Conservation (phyloP, 768 basidiomycete genomes). For the Xerocomellus amylosporus region DNA sequence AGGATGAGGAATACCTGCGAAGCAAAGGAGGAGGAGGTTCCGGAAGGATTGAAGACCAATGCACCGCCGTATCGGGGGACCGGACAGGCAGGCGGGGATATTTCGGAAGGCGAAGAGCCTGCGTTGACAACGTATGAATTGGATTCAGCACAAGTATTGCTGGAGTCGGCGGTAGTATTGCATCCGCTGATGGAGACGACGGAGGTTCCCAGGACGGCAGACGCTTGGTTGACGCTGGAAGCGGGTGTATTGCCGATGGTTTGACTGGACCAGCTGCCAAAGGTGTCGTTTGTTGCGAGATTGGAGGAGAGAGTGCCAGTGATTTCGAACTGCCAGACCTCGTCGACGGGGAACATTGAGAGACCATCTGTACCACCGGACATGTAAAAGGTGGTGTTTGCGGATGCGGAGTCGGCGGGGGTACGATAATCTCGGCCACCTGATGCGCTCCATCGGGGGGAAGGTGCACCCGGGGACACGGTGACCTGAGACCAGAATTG, state of each 20-base stretch:
- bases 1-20: constrained; percentile 69
- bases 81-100: constrained; percentile 51
- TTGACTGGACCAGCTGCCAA: constrained; percentile 60
- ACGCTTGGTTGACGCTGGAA: constrained; percentile 47
- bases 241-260: constrained; percentile 36
- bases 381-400: constrained; percentile 73
- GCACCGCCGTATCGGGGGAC: constrained; percentile 62
- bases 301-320: constrained; percentile 74
- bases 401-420: constrained; percentile 18
- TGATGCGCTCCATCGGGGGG: constrained; percentile 65
- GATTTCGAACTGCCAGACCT: constrained; percentile 69
- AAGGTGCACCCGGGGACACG: constrained; percentile 52
- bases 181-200: constrained; percentile 66
- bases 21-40: constrained; percentile 47
- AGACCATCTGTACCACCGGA: constrained; percentile 63
- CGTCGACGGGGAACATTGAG: constrained; percentile 47
- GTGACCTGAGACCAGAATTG: constrained; percentile 71
- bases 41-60: constrained; percentile 53
- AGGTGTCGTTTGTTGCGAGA: constrained; percentile 41
- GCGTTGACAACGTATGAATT: constrained; percentile 52
- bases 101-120: constrained; percentile 28
- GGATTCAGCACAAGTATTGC: constrained; percentile 54
- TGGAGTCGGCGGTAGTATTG: constrained; percentile 37
- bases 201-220: constrained; percentile 52
- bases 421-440: constrained; percentile 71